phyloP scores from a whole-genome alignment of 495 filamentous ascomycete genomes.

The Paragyromitra xinjiangensis region DNA sequence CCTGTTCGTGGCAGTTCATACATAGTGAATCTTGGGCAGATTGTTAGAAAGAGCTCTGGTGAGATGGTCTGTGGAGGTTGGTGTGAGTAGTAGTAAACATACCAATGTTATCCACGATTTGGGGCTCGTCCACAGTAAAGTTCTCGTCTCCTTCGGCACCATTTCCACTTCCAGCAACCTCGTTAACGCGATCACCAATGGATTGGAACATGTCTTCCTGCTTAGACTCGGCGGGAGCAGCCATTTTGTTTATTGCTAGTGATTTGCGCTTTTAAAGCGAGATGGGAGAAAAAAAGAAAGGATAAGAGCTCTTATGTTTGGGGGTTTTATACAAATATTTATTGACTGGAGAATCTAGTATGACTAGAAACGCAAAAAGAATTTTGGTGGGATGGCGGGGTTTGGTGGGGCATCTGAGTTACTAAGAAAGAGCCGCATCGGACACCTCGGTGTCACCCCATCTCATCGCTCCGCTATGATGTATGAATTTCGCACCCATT shows the following conservation, averaged over 20 bases:
- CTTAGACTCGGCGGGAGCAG: slow-evolving; percentile 28
- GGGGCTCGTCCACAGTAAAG: slow-evolving; percentile 68
- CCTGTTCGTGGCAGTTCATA: slow-evolving; percentile 89
- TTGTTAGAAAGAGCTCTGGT: neutral
- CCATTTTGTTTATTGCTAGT: slow-evolving; percentile 28
- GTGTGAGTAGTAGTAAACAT: neutral
- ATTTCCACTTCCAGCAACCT: slow-evolving; percentile 53
- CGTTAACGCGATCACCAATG: slow-evolving; percentile 62
- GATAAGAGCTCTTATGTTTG: neutral
- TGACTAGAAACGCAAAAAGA: neutral
- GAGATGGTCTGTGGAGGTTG: neutral
- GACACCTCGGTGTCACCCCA: neutral
- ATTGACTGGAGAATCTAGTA: neutral
- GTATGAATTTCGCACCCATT: neutral
- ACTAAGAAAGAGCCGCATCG: slow-evolving; percentile 41
- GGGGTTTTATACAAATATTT: neutral
- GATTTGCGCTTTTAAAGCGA: neutral
- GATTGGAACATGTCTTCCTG: slow-evolving; percentile 63
- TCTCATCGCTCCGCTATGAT: neutral
- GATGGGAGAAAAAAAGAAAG: neutral
- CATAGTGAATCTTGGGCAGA: slow-evolving; percentile 69
- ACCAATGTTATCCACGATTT: slow-evolving; percentile 61
- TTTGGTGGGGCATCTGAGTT: slow-evolving; percentile 45
- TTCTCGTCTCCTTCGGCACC: slow-evolving; percentile 61
- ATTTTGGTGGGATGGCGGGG: slow-evolving; percentile 40